phyloP scores from a whole-genome alignment of 2,329 filamentous ascomycete genomes.

The Beauveria sp. region DNA sequence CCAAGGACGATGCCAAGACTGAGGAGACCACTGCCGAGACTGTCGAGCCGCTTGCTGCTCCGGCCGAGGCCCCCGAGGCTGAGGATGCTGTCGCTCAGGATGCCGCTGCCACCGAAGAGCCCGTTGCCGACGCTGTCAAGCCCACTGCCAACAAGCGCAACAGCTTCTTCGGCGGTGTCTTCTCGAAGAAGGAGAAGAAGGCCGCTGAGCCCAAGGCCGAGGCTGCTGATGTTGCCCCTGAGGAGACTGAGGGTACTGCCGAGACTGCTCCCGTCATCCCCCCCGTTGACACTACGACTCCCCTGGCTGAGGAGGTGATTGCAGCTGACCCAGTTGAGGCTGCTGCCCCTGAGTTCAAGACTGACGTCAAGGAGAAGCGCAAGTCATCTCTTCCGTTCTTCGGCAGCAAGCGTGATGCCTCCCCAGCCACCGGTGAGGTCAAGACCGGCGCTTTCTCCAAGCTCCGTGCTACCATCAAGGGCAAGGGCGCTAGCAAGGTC shows the following conservation, averaged over 20 bases:
- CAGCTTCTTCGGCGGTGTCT: constrained; percentile 47
- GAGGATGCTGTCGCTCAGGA: constrained; percentile 22
- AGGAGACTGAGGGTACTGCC: constrained; percentile 33
- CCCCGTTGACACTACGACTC: constrained; percentile 49
- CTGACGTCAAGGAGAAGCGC: constrained; percentile 72
- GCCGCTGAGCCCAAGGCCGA: constrained; percentile 41
- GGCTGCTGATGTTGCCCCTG: constrained; percentile 26
- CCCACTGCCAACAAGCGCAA: constrained; percentile 44
- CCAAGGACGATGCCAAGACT: constrained; percentile 30
- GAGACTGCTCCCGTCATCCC: constrained; percentile 52
- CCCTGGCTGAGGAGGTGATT: constrained; percentile 47
- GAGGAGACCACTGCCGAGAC: constrained; percentile 23
- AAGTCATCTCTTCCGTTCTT: constrained; percentile 70
- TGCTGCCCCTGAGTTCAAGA: constrained; percentile 44
- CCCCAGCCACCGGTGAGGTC: constrained; percentile 46
- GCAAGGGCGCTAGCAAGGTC: constrained; percentile 34
- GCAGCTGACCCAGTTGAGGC: constrained; percentile 41
- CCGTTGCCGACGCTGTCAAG: constrained; percentile 37
- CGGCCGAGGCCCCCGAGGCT: constrained; percentile 26
- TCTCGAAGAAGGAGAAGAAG: constrained; percentile 54
- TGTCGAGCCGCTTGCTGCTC: constrained; percentile 24
- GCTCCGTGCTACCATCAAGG: constrained; percentile 50
- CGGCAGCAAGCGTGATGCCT: constrained; percentile 71
- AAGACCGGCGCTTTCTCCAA: constrained; percentile 49
- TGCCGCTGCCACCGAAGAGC: constrained; percentile 26